Evolutionary conservation across 176 grass and related monocot species (phyloP).

Genomic region (Bonia amplexicaulis): DNA sequence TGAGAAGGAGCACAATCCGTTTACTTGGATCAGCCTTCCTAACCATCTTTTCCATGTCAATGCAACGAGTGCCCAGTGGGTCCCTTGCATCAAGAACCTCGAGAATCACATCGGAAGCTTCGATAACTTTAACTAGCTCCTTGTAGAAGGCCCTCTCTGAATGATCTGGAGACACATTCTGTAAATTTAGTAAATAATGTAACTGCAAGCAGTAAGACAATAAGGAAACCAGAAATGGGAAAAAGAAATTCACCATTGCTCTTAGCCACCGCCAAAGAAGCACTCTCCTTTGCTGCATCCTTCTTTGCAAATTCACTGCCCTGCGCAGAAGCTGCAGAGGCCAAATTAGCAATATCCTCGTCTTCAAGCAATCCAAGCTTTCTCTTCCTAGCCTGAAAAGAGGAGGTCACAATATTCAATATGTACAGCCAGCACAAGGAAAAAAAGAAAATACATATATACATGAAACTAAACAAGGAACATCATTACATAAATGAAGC

Average conservation of each 20-base stretch:
- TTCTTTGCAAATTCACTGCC: conserved; percentile 44
- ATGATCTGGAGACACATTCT: conserved; percentile 49
- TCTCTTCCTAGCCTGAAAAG: conserved; percentile 67
- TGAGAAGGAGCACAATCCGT: conserved; percentile 81
- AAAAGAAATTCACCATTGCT: conserved; percentile 57
- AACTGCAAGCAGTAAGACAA: neutral
- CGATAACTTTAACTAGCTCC: conserved; percentile 92
- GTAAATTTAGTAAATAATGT: neutral
- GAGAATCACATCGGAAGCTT: conserved; percentile 84
- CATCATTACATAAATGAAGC: neutral
- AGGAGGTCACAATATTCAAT: neutral
- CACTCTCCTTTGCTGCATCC: conserved; percentile 28
- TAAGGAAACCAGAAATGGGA: neutral
- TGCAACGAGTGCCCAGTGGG: conserved; percentile 64
- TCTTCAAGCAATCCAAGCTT: conserved; percentile 67
- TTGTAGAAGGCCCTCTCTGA: conserved; percentile 95
- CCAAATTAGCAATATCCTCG: conserved; percentile 56
- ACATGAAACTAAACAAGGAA: neutral
- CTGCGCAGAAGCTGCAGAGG: conserved; percentile 36
- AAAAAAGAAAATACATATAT: neutral
- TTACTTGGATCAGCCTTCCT: conserved; percentile 70
- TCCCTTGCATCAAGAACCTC: conserved; percentile 95
- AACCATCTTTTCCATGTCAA: conserved; percentile 90
- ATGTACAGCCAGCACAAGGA: neutral
- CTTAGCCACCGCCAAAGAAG: conserved; percentile 33